Evolutionary conservation across 2,329 filamentous ascomycete species (phyloP), one percentile per base, ranked within the genome.

Genomic region (Emmonsia crescens): DNA sequence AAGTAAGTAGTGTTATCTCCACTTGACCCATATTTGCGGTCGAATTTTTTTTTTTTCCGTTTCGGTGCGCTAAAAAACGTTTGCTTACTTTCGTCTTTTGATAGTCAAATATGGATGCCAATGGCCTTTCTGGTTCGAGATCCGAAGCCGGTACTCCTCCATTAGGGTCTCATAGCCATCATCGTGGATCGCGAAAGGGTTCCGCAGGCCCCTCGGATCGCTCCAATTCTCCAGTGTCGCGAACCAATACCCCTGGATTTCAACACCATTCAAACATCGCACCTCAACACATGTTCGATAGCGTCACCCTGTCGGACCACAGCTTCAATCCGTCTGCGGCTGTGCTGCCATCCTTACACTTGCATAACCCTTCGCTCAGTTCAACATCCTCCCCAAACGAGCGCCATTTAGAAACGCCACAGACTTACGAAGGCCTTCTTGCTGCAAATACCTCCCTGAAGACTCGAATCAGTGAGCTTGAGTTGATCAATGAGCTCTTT

Each of bases 391-490:
- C 85, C 69, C 68, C 82, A 62, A 83, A 85, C 64, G 76, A 82
- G 63, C 86, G 87, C 56, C 82, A 85, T 65, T 79, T 86, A 61
- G 89, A 92, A 62, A 80, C 84, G 4, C 85, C 89, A 0, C 88
- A 91, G 71, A 88, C 87, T 2, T 91, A 90, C 73, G 89, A 96
- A 71, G 86, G 89, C 64, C 82, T 96, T 29, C 79, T 91, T 59
- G 87, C 88, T 1, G 84, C 87, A 64, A 96, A 96, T 73, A 89
- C 89, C 5, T 88, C 86, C 58, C 81, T 97, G n/a, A 96, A 95
- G 77, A 99, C 94, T 0, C 87, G 94, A 49, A 93, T 99, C 40
- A 94, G 88, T 68, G 94, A 99, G 74, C 82, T 99, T 29, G 94
- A 99, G 73, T 84, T 99, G 59, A 96, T 99, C 79, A 96, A 92